Conservation (phyloP, 495 filamentous ascomycete species). For the Aspergillus panamensis region DNA sequence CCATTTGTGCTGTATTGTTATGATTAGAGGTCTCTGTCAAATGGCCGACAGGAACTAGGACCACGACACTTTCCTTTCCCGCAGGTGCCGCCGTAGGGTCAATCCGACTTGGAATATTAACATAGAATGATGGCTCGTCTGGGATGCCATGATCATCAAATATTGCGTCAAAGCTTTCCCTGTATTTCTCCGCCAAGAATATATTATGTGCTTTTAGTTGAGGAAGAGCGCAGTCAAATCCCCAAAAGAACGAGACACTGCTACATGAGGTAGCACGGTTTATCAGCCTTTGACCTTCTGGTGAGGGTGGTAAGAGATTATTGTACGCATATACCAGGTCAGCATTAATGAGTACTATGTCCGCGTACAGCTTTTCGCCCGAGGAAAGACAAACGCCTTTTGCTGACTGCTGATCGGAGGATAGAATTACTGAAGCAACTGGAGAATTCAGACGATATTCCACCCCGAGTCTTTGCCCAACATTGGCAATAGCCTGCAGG, state of each 20-base stretch:
- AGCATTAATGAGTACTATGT: no score
- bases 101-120: slow-evolving; percentile 65
- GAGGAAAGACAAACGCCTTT: slow-evolving; percentile 58
- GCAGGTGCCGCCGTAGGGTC: slow-evolving; percentile 61
- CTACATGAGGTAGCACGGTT: no score
- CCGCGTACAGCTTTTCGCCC: slow-evolving; percentile 51
- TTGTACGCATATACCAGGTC: no score
- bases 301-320: no score
- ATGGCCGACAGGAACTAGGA: slow-evolving; percentile 67
- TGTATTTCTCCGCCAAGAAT: slow-evolving; percentile 67
- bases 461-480: slow-evolving; percentile 20
- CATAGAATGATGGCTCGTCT: slow-evolving; percentile 63
- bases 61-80: slow-evolving; percentile 58
- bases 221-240: slow-evolving; percentile 51
- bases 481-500: slow-evolving; percentile 63
- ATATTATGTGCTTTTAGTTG: slow-evolving; percentile 67
- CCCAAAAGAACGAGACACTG: slow-evolving; percentile 74
- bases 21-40: no score
- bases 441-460: not conserved
- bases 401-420: slow-evolving; percentile 50
- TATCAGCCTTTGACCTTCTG: no score
- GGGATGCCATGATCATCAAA: slow-evolving; percentile 64
- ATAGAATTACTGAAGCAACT: not conserved
- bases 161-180: slow-evolving; percentile 65
- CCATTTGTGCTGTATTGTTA: no score